Evolutionary conservation across 495 filamentous ascomycete species (phyloP).

Genomic region (Daldinia grandis): DNA sequence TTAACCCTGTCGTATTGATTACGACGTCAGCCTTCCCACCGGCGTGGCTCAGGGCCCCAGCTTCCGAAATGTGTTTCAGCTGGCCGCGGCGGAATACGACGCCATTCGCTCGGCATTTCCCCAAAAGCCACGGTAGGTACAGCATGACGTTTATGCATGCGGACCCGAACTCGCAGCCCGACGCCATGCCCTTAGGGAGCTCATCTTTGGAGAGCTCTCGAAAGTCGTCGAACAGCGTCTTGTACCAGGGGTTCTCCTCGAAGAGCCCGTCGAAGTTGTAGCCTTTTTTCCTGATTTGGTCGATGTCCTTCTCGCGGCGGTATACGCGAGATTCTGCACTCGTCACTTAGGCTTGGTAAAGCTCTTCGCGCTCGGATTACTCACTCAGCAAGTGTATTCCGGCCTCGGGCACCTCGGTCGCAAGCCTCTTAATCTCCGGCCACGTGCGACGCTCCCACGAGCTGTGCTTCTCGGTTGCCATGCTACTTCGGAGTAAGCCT

Average conservation of each 20-base stretch:
- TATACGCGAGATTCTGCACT: conserved; percentile 51
- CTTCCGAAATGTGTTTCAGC: conserved; percentile 77
- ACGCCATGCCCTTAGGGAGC: conserved; percentile 68
- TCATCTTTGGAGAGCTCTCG: conserved; percentile 62
- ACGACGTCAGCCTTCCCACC: conserved; percentile 72
- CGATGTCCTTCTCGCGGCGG: conserved; percentile 52
- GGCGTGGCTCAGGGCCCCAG: conserved; percentile 68
- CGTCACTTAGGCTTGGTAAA: conserved; percentile 16
- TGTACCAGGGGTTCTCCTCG: conserved; percentile 81
- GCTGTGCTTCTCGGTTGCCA: conserved; percentile 49
- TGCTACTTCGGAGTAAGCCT: conserved; percentile 41
- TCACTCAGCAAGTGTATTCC: conserved; percentile 87
- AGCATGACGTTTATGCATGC: conserved; percentile 91
- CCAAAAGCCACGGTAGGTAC: conserved; percentile 85
- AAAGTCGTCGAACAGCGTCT: conserved; percentile 76
- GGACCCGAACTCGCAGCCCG: conserved; percentile 76
- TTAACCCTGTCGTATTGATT: conserved; percentile 88
- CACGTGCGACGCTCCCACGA: conserved; percentile 74
- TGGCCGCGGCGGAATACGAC: conserved; percentile 67
- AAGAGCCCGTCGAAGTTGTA: conserved; percentile 62
- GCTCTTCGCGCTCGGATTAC: conserved; percentile 16
- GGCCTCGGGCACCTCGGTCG: conserved; percentile 78
- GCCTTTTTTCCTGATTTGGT: conserved; percentile 37
- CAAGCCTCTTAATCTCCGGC: conserved; percentile 71
- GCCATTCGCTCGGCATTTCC: conserved; percentile 75